These are phyloP conservation scores for Clarireedia hainanense DNA, from an alignment of 2,329 filamentous ascomycete genomes.

Conservation along the genomic window DNA sequence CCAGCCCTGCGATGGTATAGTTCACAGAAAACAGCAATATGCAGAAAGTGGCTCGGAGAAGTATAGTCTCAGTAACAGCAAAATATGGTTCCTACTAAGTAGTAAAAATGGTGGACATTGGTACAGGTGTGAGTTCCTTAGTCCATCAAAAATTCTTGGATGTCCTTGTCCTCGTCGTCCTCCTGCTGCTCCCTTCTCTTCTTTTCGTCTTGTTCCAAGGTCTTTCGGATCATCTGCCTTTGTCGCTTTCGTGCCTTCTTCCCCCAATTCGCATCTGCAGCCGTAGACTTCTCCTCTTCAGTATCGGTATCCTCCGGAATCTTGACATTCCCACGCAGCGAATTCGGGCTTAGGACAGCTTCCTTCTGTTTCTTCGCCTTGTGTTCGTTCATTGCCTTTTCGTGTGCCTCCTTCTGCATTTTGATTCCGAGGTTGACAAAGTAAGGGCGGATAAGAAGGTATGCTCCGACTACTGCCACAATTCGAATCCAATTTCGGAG, in stretches of 20 bases:
- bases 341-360: conserved; percentile 55
- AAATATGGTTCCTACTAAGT: neutral
- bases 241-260: conserved; percentile 63
- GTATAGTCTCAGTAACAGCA: too few relatives aligned
- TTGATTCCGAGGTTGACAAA: conserved; percentile 59
- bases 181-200: conserved; percentile 47
- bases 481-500: conserved; percentile 57
- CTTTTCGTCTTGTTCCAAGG: conserved; percentile 54
- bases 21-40: too few relatives aligned
- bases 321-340: conserved; percentile 45
- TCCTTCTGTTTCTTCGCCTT: conserved; percentile 27
- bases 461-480: conserved; percentile 63
- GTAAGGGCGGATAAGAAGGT: conserved; percentile 67
- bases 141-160: conserved; percentile 61
- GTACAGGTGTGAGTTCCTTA: conserved; percentile 22
- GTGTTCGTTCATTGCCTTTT: conserved; percentile 36
- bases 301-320: conserved; percentile 46
- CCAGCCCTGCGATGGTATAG: too few relatives aligned
- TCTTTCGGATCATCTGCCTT: conserved; percentile 56
- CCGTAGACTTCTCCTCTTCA: conserved; percentile 33
- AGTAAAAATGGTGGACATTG: neutral
- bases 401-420: conserved; percentile 55
- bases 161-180: conserved; percentile 66
- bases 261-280: conserved; percentile 48
- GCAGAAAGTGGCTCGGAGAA: too few relatives aligned